Percentiles rank a stretch among this genome's conserved stretches.
These are phyloP conservation scores for Lipomyces oligophaga DNA, from an alignment of 805 yeast genomes.

Conservation along the genomic window DNA sequence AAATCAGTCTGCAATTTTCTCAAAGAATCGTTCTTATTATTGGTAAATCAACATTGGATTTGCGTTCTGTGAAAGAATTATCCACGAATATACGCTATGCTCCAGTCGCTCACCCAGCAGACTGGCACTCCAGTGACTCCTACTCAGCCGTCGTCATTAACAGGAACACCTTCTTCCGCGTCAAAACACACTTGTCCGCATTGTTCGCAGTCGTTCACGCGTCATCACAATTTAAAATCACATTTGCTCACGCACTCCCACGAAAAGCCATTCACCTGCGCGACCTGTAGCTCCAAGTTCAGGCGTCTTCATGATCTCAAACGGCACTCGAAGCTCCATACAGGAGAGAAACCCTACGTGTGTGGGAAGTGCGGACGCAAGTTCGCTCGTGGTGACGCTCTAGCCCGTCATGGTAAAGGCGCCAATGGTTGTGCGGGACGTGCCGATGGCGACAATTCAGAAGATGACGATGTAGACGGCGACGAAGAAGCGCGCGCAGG, in stretches of 20 bases:
- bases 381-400: constrained; percentile 63
- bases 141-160: background rate
- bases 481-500: constrained; percentile 7
- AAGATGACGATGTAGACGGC: constrained; percentile 21
- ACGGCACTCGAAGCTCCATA: constrained; percentile 69
- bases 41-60: too few species aligned
- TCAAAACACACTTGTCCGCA: constrained; percentile 44
- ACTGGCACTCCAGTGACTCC: constrained; percentile 9
- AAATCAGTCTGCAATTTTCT: too few species aligned
- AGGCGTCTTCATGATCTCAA: constrained; percentile 72
- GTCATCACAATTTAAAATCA: constrained; percentile 70
- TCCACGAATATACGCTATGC: too few species aligned
- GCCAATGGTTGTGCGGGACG: constrained; percentile 38
- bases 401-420: constrained; percentile 60
- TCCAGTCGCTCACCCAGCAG: constrained; percentile 12
- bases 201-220: constrained; percentile 62
- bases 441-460: constrained; percentile 21
- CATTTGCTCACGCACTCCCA: constrained; percentile 67
- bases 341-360: constrained; percentile 66
- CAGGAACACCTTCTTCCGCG: too few species aligned
- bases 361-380: constrained; percentile 24
- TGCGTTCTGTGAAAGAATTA: too few species aligned
- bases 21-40: too few species aligned
- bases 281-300: constrained; percentile 57
- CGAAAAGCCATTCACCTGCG: constrained; percentile 60